These are phyloP conservation scores for Daldinia loculata DNA, from an alignment of 495 filamentous ascomycete species.

Conservation along the genomic window DNA sequence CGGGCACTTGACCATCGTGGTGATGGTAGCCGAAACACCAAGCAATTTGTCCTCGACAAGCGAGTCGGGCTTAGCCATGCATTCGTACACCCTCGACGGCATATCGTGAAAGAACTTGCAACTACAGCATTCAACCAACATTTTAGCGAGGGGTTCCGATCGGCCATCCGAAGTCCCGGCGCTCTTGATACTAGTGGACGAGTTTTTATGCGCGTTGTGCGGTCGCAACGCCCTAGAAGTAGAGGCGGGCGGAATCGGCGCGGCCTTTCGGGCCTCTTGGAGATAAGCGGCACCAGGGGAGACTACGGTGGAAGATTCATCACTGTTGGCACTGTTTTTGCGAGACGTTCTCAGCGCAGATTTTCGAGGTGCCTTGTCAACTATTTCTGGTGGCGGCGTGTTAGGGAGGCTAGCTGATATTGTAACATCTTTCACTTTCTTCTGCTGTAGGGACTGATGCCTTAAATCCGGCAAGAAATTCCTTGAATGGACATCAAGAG, in stretches of 20 bases:
- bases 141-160: slow-evolving; percentile 69
- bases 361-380: slow-evolving; percentile 36
- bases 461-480: slow-evolving; percentile 45
- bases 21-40: slow-evolving; percentile 61
- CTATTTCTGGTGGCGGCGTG: slow-evolving; percentile 34
- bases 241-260: slow-evolving; percentile 35
- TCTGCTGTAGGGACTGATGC: slow-evolving; percentile 45
- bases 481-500: slow-evolving; percentile 33
- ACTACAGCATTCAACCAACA: slow-evolving; percentile 82
- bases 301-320: slow-evolving; percentile 23
- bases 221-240: slow-evolving; percentile 40
- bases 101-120: slow-evolving; percentile 86
- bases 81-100: slow-evolving; percentile 77
- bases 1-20: slow-evolving; percentile 71
- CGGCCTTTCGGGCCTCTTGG: slow-evolving; percentile 48
- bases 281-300: slow-evolving; percentile 48
- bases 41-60: slow-evolving; percentile 57
- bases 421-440: slow-evolving; percentile 33
- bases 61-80: slow-evolving; percentile 71
- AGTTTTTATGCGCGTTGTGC: slow-evolving; percentile 38
- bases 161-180: slow-evolving; percentile 21
- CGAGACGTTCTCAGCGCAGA: slow-evolving; percentile 41
- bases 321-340: slow-evolving; percentile 33
- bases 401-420: slow-evolving; percentile 42
- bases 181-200: slow-evolving; percentile 33